Evolutionary conservation across 371 early-diverging fungal species (phyloP).

Genomic region (Apophysomyces variabilis): DNA sequence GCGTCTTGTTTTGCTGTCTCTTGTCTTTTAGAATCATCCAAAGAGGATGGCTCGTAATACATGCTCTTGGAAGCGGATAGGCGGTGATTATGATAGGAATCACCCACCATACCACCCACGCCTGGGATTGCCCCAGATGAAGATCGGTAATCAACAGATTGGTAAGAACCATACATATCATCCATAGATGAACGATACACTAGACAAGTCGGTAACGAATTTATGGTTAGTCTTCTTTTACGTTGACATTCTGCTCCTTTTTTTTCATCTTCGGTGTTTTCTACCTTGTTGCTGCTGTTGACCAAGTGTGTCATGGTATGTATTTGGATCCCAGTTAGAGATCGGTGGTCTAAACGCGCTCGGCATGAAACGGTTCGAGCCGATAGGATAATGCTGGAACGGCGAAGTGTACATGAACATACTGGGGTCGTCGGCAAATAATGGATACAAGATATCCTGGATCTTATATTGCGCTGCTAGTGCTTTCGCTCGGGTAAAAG

Average conservation of each 20-base stretch:
- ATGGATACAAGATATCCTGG: constrained; percentile 63
- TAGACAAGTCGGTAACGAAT: background rate
- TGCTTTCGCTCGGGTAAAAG: constrained; percentile 68
- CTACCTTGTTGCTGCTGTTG: background rate
- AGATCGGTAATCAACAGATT: constrained; percentile 4
- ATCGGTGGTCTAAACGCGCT: constrained; percentile 1
- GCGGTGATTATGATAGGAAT: background rate
- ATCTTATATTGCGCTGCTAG: constrained; percentile 68
- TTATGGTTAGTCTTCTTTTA: no score
- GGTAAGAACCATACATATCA: background rate
- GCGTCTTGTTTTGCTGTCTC: background rate
- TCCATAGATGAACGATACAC: constrained; percentile 6
- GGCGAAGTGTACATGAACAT: constrained; percentile 23
- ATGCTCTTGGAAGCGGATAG: background rate
- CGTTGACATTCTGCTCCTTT: no score
- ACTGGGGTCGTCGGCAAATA: constrained; percentile 67
- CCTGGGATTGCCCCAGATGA: background rate
- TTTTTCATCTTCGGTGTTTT: no score
- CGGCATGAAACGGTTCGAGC: background rate
- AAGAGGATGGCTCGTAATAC: background rate
- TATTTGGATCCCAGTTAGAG: constrained; percentile 1
- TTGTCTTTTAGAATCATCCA: background rate
- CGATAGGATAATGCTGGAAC: background rate
- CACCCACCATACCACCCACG: constrained; percentile 1
- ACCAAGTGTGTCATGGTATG: background rate